Conservation (phyloP, 106 monocot species). For the Vanilla planifolia region DNA sequence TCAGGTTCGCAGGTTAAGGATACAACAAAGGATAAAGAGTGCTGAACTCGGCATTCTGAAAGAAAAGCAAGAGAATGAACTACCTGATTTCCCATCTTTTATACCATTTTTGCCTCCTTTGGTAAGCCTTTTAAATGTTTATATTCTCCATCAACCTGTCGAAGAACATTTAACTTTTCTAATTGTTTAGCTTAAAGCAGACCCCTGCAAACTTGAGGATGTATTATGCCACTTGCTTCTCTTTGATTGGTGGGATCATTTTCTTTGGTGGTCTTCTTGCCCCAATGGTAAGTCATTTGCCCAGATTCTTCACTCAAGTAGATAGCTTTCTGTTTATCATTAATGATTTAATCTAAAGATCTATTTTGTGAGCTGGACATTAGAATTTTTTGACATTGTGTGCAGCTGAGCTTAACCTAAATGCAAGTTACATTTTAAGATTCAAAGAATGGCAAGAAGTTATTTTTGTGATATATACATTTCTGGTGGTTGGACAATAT, state of each 20-base stretch:
- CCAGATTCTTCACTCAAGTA: no score
- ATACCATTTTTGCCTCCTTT: constrained; percentile 97
- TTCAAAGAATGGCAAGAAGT: no score
- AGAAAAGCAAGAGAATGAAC: constrained; percentile 76
- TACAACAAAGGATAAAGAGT: constrained; percentile 95
- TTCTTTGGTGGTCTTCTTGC: constrained; percentile 89
- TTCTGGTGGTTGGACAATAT: no score
- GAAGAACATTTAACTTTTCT: no score
- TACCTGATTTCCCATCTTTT: constrained; percentile 98
- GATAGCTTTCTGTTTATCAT: no score
- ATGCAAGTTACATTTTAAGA: no score
- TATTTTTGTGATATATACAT: no score
- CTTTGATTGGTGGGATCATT: constrained; percentile 76
- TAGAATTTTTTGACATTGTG: no score
- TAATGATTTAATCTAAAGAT: no score
- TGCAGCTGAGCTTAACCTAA: no score
- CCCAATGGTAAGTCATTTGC: constrained; percentile 32
- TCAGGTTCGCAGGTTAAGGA: constrained; percentile 92
- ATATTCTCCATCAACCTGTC: background rate
- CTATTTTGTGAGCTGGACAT: no score
- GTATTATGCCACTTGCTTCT: constrained; percentile 85
- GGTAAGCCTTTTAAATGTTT: constrained; percentile 31
- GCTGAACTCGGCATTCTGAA: constrained; percentile 78
- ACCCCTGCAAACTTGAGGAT: constrained; percentile 88
- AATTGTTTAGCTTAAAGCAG: constrained; percentile 33